phyloP scores from a whole-genome alignment of 768 basidiomycete species.

The Termitomyces sp. region DNA sequence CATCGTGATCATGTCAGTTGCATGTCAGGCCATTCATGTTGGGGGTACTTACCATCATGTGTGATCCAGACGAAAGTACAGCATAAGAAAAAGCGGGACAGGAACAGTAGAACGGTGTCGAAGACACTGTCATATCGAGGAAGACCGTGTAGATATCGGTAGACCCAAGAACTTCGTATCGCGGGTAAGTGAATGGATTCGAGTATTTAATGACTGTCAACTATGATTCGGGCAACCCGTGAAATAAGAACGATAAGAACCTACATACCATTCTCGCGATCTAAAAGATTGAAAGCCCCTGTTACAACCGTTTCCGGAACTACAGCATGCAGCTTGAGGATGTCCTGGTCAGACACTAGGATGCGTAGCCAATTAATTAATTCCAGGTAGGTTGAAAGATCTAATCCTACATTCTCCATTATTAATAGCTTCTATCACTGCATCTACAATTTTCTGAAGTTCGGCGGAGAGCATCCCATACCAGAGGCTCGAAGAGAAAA shows the following conservation, averaged over 20 bases:
- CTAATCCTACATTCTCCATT: slow-evolving; percentile 27
- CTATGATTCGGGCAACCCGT: not conserved
- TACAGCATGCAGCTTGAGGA: slow-evolving; percentile 54
- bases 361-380: not conserved
- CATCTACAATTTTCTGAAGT: slow-evolving; percentile 19
- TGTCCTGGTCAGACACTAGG: slow-evolving; percentile 45
- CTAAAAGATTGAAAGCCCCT: slow-evolving; percentile 75
- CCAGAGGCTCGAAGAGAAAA: not conserved
- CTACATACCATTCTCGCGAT: slow-evolving; percentile 56
- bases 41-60: slow-evolving; percentile 53
- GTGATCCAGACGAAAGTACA: slow-evolving; percentile 55
- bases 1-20: not conserved
- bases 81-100: slow-evolving; percentile 72
- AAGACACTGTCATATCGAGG: slow-evolving; percentile 36
- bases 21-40: not conserved
- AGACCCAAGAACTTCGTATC: slow-evolving; percentile 70
- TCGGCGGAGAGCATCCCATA: slow-evolving; percentile 21
- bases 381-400: not conserved
- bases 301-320: slow-evolving; percentile 63
- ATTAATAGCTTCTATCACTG: slow-evolving; percentile 28
- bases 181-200: slow-evolving; percentile 51
- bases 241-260: not conserved
- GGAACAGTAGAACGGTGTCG: slow-evolving; percentile 58
- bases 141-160: slow-evolving; percentile 59
- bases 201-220: slow-evolving; percentile 56